Percentiles rank a stretch among this genome's conserved stretches.
These are phyloP conservation scores for Calonectria hawksworthii DNA, from an alignment of 2,329 filamentous ascomycete species.

Conservation along the genomic window DNA sequence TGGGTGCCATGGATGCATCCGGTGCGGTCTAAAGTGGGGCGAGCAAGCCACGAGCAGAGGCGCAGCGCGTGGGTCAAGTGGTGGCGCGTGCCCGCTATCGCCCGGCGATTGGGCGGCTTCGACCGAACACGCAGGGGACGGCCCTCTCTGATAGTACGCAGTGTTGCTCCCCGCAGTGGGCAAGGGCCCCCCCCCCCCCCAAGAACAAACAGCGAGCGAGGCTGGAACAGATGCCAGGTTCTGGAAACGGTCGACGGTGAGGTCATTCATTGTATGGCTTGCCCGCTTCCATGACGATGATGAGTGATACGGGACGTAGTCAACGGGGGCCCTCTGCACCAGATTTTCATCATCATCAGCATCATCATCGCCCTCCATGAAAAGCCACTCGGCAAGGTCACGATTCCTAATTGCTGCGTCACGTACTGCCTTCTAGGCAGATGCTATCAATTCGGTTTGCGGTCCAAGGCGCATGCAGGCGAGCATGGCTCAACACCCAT, in stretches of 20 bases:
- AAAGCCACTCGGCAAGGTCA: not conserved
- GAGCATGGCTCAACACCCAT: not conserved
- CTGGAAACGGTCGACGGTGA: conserved; percentile 30
- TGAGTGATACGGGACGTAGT: conserved; percentile 22
- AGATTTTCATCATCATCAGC: not conserved
- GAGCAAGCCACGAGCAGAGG: conserved; percentile 49
- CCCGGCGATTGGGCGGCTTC: conserved; percentile 36
- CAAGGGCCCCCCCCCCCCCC: conserved; percentile 23
- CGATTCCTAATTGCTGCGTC: conserved; percentile 11
- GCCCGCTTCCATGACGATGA: conserved; percentile 15
- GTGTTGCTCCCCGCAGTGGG: conserved; percentile 30
- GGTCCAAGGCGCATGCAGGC: not conserved
- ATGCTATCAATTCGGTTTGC: conserved; percentile 6
- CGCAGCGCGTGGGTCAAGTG: conserved; percentile 45
- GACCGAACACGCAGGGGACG: conserved; percentile 29
- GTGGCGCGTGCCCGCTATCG: conserved; percentile 39
- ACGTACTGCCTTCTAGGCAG: conserved; percentile 19
- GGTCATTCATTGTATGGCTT: conserved; percentile 33
- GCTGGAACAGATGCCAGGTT: conserved; percentile 32
- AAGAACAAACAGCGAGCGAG: conserved; percentile 21
- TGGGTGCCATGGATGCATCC: conserved; percentile 26
- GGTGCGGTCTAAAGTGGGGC: conserved; percentile 23
- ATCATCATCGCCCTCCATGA: not conserved
- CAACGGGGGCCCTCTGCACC: not conserved
- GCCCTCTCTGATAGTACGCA: conserved; percentile 8